Percentiles rank a stretch among this genome's conserved stretches.
Evolutionary conservation across 305 asterid genomes (phyloP).

Genomic region (Withania somnifera): DNA sequence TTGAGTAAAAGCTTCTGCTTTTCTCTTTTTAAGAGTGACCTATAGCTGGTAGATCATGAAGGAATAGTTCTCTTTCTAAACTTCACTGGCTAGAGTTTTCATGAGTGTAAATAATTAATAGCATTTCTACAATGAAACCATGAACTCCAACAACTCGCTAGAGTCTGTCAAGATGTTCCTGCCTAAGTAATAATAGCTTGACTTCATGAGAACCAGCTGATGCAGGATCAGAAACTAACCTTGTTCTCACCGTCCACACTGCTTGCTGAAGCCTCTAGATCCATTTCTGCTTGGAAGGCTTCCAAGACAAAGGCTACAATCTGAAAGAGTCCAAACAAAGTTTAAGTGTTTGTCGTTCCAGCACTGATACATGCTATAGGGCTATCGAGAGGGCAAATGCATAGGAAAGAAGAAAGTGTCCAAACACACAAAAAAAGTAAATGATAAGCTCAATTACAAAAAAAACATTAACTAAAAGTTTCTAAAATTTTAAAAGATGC

Average conservation of each 20-base stretch:
- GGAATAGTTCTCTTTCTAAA: neutral
- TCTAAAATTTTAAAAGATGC: neutral
- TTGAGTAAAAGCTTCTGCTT: neutral
- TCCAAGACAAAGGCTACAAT: conserved; percentile 97
- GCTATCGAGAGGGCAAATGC: neutral
- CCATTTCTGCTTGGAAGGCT: conserved; percentile 97
- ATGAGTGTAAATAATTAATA: neutral
- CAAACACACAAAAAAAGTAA: neutral
- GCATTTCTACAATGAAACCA: neutral
- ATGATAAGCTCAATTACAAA: neutral
- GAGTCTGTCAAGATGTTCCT: neutral
- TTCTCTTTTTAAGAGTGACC: neutral
- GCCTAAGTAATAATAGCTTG: neutral
- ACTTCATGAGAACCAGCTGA: neutral
- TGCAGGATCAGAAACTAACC: conserved; percentile 35
- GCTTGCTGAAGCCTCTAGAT: conserved; percentile 50
- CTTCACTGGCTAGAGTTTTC: neutral
- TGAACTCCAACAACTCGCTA: neutral
- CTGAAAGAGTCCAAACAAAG: conserved; percentile 27
- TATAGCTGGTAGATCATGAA: neutral
- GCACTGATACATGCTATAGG: neutral
- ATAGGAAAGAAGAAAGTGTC: neutral
- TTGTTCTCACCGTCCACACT: conserved; percentile 24
- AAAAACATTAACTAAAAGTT: neutral
- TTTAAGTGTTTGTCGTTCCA: neutral